Evolutionary conservation across 768 basidiomycete species (phyloP), one percentile per base, ranked within the genome.

Genomic region (Lactifluus pinguis): DNA sequence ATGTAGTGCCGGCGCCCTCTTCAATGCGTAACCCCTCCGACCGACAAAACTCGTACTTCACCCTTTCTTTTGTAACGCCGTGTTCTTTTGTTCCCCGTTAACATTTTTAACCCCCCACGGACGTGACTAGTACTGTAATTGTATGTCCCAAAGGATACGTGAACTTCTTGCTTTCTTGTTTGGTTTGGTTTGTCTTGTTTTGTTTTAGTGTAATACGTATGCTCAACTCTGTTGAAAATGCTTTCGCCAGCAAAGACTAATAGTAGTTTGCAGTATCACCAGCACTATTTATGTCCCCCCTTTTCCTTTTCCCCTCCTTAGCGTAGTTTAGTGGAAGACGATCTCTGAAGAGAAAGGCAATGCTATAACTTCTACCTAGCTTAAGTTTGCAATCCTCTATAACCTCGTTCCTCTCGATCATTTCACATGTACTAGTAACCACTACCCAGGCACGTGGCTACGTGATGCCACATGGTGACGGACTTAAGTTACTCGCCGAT

Each of bases 51-150:
- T 25, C 25, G 25, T 25, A 42, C 38, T 11, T 21, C 17, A 10
- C 60, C 34, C 29, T 56, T 6, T n/a, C n/a, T n/a, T 7, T 36
- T 36, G 21, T 50, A 36, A 50, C 32, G 30, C 21, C n/a, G 25
- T 50, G 49, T 30, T 19, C 8, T 38, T 38, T 30, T 49, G 49
- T 55, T 49, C 15, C 32, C n/a, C 34, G 59, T 21, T 21, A 32
- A 25, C 48, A 21, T 14, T n/a, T 14, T n/a, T 10, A 48, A 47
- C 38, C 42, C 38, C 42, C 17, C 25, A 50, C 42, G 57, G 30
- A 50, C 42, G 57, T 58, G 41, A 50, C 49, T 42, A n/a, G n/a
- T n/a, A 11, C 45, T 52, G 50, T 55, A 48, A 36, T 55, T 55
- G 53, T 55, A 60, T 21, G 36, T 49, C 32, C 48, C 39, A 36